Evolutionary conservation across 768 basidiomycete species (phyloP), one percentile per base, ranked within the genome.

Genomic region (Russula lepida): DNA sequence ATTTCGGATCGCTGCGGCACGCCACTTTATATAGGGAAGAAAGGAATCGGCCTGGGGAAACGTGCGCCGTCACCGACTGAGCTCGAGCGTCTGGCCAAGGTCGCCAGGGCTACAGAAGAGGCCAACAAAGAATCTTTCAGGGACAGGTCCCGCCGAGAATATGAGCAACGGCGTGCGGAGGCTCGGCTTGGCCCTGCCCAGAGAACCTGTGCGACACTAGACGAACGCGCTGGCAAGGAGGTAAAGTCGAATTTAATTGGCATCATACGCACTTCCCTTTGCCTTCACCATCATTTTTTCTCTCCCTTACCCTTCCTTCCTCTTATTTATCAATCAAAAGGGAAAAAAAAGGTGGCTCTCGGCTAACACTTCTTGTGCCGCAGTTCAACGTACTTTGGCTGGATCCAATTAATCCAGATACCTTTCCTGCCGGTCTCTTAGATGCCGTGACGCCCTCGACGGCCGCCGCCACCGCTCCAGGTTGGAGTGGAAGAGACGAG

Each of bases 301-400:
- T n/a, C 35, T 9, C 21, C 43, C 43, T 4, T 23, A 44, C 27
- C 21, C n/a, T 25, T 23, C n/a, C 3, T 8, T 21, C 21, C 17
- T n/a, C 15, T 12, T 19, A 15, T 30, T 35, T 15, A 5, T n/a
- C 13, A 17, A 19, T 13, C n/a, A 9, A n/a, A 25, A 35, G 1
- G 12, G 13, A 25, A 37, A 23, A 7, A 12, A 15, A n/a, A 25
- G 2, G 35, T 25, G 8, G 12, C 19, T 13, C 33, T 39, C 33
- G 56, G 37, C 56, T 49, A 27, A 53, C 21, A 54, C 4, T 43
- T 23, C n/a, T 19, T 7, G 15, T 47, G 28, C 25, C n/a, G 47
- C 67, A 94, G 92, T 91, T 92, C 72, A 91, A 92, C 68, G 81
- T 88, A 33, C 75, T 91, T 28, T 90, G 86, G 84, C 76, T 94